These are phyloP conservation scores for Neofusicoccum laricinum DNA, from an alignment of 2,329 filamentous ascomycete genomes.

Conservation along the genomic window DNA sequence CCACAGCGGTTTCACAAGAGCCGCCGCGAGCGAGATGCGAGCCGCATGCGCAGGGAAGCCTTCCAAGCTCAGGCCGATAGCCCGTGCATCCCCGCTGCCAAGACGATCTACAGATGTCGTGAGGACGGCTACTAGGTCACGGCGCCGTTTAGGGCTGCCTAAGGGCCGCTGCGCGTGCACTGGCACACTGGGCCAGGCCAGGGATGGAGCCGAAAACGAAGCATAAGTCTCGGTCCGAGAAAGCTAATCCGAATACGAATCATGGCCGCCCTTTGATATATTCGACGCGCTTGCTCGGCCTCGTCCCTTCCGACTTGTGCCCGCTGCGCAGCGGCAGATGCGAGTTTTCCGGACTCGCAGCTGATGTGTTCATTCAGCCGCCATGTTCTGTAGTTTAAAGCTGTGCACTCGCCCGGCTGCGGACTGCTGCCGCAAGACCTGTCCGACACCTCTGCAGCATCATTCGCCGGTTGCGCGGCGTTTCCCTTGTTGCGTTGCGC, in stretches of 20 bases:
- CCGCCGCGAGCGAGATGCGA: not conserved
- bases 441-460: not conserved
- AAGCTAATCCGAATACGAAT: not conserved
- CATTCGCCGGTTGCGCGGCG: not conserved
- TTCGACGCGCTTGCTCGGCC: not conserved
- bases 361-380: not conserved
- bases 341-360: not conserved
- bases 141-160: not conserved
- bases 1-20: not conserved
- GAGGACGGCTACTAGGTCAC: not conserved
- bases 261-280: not conserved
- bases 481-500: not conserved
- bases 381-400: not conserved
- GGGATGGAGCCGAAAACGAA: not conserved
- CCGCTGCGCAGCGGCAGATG: not conserved
- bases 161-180: not conserved
- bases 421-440: too few species aligned
- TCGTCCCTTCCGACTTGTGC: not conserved
- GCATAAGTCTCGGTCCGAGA: not conserved
- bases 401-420: not conserved
- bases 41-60: not conserved
- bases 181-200: too few species aligned
- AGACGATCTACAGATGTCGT: not conserved
- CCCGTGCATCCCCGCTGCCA: not conserved
- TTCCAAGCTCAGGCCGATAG: not conserved